Evolutionary conservation across 805 yeast species (phyloP), one percentile per base, ranked within the genome.

Genomic region (Lipomyces starkeyi): DNA sequence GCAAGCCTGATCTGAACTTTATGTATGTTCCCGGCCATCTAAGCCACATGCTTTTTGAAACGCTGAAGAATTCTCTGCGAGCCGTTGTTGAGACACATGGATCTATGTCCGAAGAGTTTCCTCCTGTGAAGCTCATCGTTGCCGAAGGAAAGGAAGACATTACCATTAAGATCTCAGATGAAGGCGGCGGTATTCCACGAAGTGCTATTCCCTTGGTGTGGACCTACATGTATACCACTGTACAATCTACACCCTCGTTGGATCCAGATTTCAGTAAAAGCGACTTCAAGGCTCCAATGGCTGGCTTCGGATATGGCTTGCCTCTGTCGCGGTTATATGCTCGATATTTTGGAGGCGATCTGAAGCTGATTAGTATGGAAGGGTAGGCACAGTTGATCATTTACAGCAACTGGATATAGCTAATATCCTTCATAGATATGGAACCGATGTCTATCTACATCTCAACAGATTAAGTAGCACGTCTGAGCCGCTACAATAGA

Each of bases 21-120:
- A 90, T 91, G 91, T 92, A 92, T 76, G 97, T 93, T 13, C 97
- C 97, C 1, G 97, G 97, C 13, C 97, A 92, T 80, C 83, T 92
- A 76, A 89, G 91, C 74, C 97, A 92, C 76, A 92, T 93, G 93
- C 79, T 93, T 9, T 93, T 91, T 77, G 97, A 92, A 80, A 90
- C 92, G 7, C 83, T 92, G 78, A 92, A 92, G 76, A 92, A 92
- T 81, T 90, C 96, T 22, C 82, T 92, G 64, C 81, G 97, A 49
- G 97, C 97, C 14, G 93, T 96, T 0, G 93, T 92, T 61, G 97
- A 92, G 78, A 87, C 87, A 69, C 91, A 89, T 70, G 84, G 89
- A 49, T 86, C 86, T 22, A 82, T 83, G 70, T 93, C 90, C 72
- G 83, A 91, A 70, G 82, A 84, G 65, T 91, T 88, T 76, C 97